Percentiles rank a stretch among this genome's conserved stretches.
phyloP scores from a whole-genome alignment of 441 rosid genomes.

The Pelargonium citronellum region DNA sequence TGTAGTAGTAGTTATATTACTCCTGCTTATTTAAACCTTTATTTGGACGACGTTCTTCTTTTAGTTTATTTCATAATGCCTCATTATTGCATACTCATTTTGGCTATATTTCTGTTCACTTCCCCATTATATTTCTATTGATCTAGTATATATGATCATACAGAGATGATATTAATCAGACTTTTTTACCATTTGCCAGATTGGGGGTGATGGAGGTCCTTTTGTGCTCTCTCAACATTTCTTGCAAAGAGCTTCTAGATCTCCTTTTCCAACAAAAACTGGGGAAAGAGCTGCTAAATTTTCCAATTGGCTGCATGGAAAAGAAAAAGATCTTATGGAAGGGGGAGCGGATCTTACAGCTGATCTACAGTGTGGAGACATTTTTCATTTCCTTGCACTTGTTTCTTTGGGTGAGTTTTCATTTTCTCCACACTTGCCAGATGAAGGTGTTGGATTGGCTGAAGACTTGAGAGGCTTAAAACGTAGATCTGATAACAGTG shows the following conservation, averaged over 20 bases:
- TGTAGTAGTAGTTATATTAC: background rate
- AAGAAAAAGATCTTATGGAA: conserved; percentile 51
- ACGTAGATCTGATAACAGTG: conserved; percentile 60
- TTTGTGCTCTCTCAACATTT: conserved; percentile 75
- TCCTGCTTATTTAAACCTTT: background rate
- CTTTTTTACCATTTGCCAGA: conserved; percentile 42
- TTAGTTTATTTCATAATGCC: background rate
- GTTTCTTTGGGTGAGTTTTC: conserved; percentile 76
- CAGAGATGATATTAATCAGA: conserved; percentile 4
- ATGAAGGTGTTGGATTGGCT: conserved; percentile 91
- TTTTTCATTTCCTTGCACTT: conserved; percentile 63
- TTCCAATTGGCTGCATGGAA: conserved; percentile 64
- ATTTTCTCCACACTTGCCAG: conserved; percentile 62
- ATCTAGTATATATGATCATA: background rate
- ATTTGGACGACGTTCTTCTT: background rate
- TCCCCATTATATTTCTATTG: conserved; percentile 6
- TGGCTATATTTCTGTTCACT: conserved; percentile 4
- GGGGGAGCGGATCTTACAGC: conserved; percentile 50
- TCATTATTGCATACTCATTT: background rate
- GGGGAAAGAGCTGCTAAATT: conserved; percentile 79
- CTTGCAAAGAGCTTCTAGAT: conserved; percentile 65
- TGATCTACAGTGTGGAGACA: conserved; percentile 90
- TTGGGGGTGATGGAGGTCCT: conserved; percentile 79
- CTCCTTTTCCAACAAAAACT: conserved; percentile 72
- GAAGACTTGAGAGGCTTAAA: conserved; percentile 75